These are phyloP conservation scores for Rubia yunnanensis DNA, from an alignment of 257 asterid species.

Conservation along the genomic window DNA sequence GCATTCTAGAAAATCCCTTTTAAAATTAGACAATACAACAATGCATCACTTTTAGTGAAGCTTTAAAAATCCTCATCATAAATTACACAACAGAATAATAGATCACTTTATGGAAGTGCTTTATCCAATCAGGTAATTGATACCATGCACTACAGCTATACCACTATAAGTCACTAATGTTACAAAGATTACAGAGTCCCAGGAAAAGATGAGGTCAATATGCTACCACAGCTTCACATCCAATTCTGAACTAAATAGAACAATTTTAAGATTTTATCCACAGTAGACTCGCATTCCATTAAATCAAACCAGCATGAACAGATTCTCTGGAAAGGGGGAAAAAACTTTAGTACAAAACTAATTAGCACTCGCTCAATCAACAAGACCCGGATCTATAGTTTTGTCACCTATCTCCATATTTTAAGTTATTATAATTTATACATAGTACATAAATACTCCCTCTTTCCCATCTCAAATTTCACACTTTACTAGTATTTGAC, in stretches of 20 bases:
- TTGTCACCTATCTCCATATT: too few relatives aligned
- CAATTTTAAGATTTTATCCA: not conserved
- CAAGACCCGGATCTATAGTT: not conserved
- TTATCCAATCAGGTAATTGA: constrained; percentile 1
- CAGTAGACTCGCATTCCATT: not conserved
- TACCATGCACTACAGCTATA: not conserved
- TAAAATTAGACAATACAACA: too few relatives aligned
- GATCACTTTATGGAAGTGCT: too few relatives aligned
- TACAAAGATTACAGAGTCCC: not conserved
- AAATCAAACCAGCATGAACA: not conserved
- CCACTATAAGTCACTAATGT: not conserved
- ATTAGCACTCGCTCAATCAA: not conserved
- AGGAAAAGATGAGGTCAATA: not conserved
- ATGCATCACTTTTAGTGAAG: not conserved
- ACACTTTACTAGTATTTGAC: too few relatives aligned
- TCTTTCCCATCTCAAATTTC: too few relatives aligned
- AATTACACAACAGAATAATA: not conserved
- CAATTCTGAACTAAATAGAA: not conserved
- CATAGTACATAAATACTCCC: too few relatives aligned
- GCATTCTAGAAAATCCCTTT: not conserved
- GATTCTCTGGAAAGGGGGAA: not conserved
- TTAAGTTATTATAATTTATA: too few relatives aligned
- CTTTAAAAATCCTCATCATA: not conserved
- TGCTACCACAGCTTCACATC: not conserved
- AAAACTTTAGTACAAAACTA: too few relatives aligned